These are phyloP conservation scores for Eucalyptus virginea DNA, from an alignment of 345 rosid species.

Conservation along the genomic window DNA sequence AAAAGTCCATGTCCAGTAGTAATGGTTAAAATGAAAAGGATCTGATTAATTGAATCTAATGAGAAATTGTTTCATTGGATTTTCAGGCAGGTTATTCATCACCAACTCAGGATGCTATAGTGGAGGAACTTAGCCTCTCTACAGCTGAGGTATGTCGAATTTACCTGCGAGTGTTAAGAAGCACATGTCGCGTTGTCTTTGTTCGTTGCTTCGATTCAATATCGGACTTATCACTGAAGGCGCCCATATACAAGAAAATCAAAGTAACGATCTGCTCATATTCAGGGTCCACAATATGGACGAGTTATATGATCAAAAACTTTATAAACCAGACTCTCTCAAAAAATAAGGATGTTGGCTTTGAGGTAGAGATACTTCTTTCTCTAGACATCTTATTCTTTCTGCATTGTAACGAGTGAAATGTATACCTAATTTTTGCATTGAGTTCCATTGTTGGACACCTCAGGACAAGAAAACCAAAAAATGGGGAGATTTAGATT, in stretches of 20 bases:
- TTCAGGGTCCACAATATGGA: background rate
- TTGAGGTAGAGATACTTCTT: background rate
- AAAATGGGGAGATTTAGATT: background rate
- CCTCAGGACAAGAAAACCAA: background rate
- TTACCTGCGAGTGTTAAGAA: background rate
- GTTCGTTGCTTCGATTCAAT: background rate
- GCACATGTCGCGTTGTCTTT: rapidly evolving
- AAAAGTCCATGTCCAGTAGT: background rate
- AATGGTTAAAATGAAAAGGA: background rate
- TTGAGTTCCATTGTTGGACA: background rate
- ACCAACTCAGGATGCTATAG: constrained; percentile 76
- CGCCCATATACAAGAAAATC: background rate
- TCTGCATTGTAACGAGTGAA: background rate
- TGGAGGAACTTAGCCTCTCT: constrained; percentile 52
- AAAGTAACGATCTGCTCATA: background rate
- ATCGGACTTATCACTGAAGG: background rate
- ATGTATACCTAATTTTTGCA: background rate
- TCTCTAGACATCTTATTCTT: background rate
- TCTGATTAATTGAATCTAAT: background rate
- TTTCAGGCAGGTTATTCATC: constrained; percentile 87
- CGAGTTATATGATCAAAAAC: background rate
- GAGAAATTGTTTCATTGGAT: background rate
- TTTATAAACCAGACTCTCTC: background rate
- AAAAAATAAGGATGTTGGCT: background rate
- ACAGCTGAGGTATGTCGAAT: constrained; percentile 46